Evolutionary conservation across 2,329 filamentous ascomycete species (phyloP), one percentile per base, ranked within the genome.

Genomic region (Cordyceps javanica): DNA sequence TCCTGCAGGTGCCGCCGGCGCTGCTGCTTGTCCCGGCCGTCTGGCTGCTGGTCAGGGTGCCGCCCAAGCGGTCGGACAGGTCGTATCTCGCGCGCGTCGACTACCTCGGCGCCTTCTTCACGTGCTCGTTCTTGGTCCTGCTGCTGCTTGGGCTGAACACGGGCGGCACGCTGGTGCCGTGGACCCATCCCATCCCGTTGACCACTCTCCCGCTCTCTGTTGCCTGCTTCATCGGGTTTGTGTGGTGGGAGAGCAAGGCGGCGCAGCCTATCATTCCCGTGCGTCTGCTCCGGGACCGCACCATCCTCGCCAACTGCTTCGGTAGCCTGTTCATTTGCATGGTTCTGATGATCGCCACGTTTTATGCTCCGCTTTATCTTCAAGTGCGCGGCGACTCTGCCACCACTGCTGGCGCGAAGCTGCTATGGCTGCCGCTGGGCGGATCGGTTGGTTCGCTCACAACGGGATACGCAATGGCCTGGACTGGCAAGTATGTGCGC

Each of bases 201-300:
- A 81, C 81, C 0, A 84, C 85, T 0, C 75, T 96, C 32, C 85
- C 88, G 0, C 74, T 93, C 4, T 87, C 89, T 1, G 65, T 80
- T 1, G 74, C 82, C 4, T 81, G 82, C 16, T 77, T 95, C 10
- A 67, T 75, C 10, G 72, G 76, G 7, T 94, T 95, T 72, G 71
- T 92, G 52, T 83, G 84, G 67, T 83, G 91, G 72, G 91, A 96
- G 74, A 78, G 81, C 42, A 77, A 77, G 13, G 87, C 88, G 1
- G 74, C 75, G 1, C 90, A 95, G 68, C 91, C 91, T 10, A 82
- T 96, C 60, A 91, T 96, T 58, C 91, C 91, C 0, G 87, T 96
- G n/a, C 81, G 81, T n/a, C 78, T 96, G 5, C 80, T 96, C 2
- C 68, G 85, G 11, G 75, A 89, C 59, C 85, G 88, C 42, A 95